Evolutionary conservation across 345 rosid species (phyloP).

Genomic region (Acer negundo): DNA sequence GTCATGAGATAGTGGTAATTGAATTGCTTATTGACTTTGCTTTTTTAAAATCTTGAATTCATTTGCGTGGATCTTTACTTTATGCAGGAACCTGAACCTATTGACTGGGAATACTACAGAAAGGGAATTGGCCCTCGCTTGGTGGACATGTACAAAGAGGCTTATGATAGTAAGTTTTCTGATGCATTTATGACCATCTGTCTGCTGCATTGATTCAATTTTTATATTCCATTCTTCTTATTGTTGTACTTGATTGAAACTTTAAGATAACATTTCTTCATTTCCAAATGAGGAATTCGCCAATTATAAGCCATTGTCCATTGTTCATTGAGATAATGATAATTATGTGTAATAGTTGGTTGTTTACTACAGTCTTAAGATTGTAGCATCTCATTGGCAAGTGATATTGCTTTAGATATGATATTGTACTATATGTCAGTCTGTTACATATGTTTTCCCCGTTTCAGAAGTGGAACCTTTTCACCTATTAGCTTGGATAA

Average conservation of each 20-base stretch:
- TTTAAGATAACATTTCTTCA: background rate
- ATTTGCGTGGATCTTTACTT: background rate
- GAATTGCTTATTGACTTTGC: no score
- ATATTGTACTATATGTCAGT: background rate
- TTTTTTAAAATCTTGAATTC: background rate
- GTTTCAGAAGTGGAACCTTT: background rate
- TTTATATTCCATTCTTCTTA: background rate
- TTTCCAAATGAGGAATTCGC: background rate
- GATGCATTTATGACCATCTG: background rate
- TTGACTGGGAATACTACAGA: slow-evolving; percentile 92
- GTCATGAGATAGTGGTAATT: no score
- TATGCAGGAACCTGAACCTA: slow-evolving; percentile 89
- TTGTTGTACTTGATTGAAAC: background rate
- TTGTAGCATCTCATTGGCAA: background rate
- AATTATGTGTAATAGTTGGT: background rate
- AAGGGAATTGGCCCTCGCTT: slow-evolving; percentile 87
- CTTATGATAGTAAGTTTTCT: slow-evolving; percentile 73
- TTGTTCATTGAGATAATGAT: background rate
- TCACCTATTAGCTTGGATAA: background rate
- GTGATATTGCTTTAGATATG: background rate
- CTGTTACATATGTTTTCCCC: background rate
- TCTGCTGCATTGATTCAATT: background rate
- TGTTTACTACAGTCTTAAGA: background rate
- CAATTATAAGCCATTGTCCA: background rate
- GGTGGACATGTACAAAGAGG: slow-evolving; percentile 96